A percentile compares a stretch with the other conserved stretches of the same genome.
Evolutionary conservation across 768 basidiomycete genomes (phyloP).

Genomic region (Nidularia pulvinata): DNA sequence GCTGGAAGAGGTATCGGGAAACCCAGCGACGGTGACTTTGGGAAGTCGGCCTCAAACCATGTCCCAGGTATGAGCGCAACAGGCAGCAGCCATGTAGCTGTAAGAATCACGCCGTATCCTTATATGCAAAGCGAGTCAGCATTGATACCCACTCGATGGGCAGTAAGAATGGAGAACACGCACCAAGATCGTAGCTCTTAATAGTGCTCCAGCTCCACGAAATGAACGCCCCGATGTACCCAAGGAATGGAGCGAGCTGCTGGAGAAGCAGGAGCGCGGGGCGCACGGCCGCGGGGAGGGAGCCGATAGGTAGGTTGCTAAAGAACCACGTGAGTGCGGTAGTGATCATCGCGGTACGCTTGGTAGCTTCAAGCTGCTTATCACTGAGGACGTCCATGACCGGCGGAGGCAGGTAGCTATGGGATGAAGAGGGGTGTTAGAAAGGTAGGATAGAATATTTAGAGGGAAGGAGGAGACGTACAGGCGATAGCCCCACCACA

Average conservation of each 20-base stretch:
- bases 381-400: slow-evolving; percentile 66
- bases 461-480: slow-evolving; percentile 25
- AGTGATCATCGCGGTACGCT: slow-evolving; percentile 74
- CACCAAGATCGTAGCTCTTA: slow-evolving; percentile 73
- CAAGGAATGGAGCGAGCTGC: slow-evolving; percentile 63
- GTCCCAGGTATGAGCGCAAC: slow-evolving; percentile 41
- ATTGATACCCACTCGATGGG: neutral
- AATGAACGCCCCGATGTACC: slow-evolving; percentile 77
- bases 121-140: neutral
- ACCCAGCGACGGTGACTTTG: too few species aligned
- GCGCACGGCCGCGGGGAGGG: slow-evolving; percentile 59
- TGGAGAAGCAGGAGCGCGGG: slow-evolving; percentile 61
- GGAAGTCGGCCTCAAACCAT: too few species aligned
- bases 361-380: slow-evolving; percentile 64
- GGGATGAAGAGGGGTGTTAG: neutral
- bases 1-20: too few species aligned
- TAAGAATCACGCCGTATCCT: slow-evolving; percentile 78
- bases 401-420: slow-evolving; percentile 78
- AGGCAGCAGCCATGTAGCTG: slow-evolving; percentile 81
- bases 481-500: slow-evolving; percentile 90
- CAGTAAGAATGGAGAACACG: slow-evolving; percentile 8
- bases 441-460: neutral
- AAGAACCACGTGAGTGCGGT: slow-evolving; percentile 79
- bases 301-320: slow-evolving; percentile 54
- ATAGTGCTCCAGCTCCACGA: slow-evolving; percentile 81